Percentiles rank a stretch among this genome's conserved stretches.
Conservation (phyloP, 768 basidiomycete genomes). For the Hemileccinum impolitum region DNA sequence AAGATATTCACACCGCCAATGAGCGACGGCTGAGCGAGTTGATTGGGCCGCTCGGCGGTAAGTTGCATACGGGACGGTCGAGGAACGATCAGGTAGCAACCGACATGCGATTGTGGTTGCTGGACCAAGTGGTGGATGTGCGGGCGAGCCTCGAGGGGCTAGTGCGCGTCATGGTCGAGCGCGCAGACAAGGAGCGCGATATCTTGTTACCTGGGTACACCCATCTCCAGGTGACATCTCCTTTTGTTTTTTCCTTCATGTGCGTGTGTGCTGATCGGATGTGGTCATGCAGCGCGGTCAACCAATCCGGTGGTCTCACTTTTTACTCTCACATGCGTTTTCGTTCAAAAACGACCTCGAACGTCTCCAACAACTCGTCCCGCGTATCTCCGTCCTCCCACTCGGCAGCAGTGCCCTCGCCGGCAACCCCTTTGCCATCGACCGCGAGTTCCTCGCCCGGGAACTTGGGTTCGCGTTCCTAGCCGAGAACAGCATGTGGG, state of each 20-base stretch:
- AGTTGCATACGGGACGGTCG: conserved; percentile 95
- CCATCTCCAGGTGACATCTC: conserved; percentile 74
- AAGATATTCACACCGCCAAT: conserved; percentile 99
- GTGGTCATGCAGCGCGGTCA: conserved; percentile 76
- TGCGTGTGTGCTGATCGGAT: background rate
- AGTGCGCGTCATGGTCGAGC: conserved; percentile 83
- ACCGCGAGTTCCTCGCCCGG: conserved; percentile 86
- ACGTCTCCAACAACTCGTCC: conserved; percentile 76
- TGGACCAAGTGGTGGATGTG: conserved; percentile 69
- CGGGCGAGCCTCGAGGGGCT: conserved; percentile 70
- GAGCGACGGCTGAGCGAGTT: conserved; percentile 92
- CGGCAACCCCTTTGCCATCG: conserved; percentile 93
- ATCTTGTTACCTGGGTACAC: conserved; percentile 94
- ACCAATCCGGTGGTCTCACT: conserved; percentile 98
- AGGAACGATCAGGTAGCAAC: conserved; percentile 99
- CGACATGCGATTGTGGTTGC: conserved; percentile 95
- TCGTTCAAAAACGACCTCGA: conserved; percentile 90
- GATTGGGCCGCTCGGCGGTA: conserved; percentile 89
- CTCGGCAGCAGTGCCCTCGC: conserved; percentile 94
- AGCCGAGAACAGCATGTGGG: conserved; percentile 96
- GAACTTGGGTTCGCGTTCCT: conserved; percentile 88
- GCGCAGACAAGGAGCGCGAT: conserved; percentile 92
- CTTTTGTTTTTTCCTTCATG: too few relatives aligned
- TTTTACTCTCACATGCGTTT: conserved; percentile 91
- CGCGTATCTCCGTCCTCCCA: conserved; percentile 90